Evolutionary conservation across 148 eudicot genomes (phyloP), one percentile per base, ranked within the genome.

Genomic region (Fallopia convolvulus): DNA sequence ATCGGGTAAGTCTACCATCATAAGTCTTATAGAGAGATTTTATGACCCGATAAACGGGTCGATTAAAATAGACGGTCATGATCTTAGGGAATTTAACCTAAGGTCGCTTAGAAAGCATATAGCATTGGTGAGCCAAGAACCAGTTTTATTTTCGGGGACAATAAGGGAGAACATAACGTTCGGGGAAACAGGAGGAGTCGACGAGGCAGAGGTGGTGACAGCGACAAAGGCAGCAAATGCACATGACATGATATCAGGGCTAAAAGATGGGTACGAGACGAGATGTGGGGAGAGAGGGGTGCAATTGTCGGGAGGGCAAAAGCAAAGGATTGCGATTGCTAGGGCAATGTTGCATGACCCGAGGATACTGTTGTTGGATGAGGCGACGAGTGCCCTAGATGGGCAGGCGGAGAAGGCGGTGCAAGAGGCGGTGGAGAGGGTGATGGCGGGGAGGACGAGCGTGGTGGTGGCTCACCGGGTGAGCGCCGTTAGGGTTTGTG

Each of bases 381-480:
- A 93, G 83, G 97, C 97, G 1, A 93, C 97, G 12, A 90, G 95
- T 49, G 97, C 97, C 4, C 80, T 93, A 10, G 97, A 93, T 41
- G 85, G 93, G 49, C 89, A 90, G 26, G 84, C 95, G 0, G 95
- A 92, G 74, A 92, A 90, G 47, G 74, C 86, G 20, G 93, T 92
- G 7, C 97, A 92, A 42, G 97, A 89, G 18, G 94, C 97, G 26
- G 87, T 92, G 0, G 91, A 92, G 79, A 78, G 85, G 26, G 90
- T 90, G 21, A 92, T 92, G 97, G 86, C 82, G 15, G 90, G 91
- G 6, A 77, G 92, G 81, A 88, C 97, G 5, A 90, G 93, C 58
- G 87, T 92, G 68, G 89, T 92, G 4, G 95, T 92, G 82, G 95
- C 95, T 14, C 97, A 92, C 55, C 85, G 95, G 84, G 75, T 92